phyloP scores from a whole-genome alignment of 345 rosid species.

The Rhizophora mangle region DNA sequence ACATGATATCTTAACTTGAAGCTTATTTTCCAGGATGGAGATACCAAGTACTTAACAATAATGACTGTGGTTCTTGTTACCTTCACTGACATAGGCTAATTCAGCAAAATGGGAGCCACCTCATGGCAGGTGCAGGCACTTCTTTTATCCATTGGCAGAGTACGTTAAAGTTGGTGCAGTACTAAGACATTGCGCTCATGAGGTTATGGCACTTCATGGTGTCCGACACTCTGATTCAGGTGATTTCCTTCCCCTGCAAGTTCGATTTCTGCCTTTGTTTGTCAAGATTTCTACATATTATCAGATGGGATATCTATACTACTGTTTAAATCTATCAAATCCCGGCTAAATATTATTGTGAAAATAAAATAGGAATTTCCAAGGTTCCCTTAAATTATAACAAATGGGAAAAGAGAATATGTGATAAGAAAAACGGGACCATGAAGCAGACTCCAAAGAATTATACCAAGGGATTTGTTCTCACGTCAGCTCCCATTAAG shows the following conservation, averaged over 20 bases:
- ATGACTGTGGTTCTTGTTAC: conserved; percentile 9
- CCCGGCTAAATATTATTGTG: conserved; percentile 7
- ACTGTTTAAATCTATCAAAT: conserved; percentile 15
- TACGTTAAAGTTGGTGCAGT: conserved; percentile 68
- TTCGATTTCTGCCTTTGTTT: not conserved
- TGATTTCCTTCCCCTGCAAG: conserved; percentile 11
- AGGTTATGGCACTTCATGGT: conserved; percentile 74
- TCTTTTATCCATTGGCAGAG: conserved; percentile 68
- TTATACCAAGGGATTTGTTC: conserved; percentile 23
- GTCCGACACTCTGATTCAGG: conserved; percentile 58
- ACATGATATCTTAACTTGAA: not conserved
- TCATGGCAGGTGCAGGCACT: conserved; percentile 59
- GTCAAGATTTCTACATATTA: not conserved
- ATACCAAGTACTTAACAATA: not conserved
- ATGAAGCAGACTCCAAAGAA: conserved; percentile 5
- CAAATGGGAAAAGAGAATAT: conserved; percentile 11
- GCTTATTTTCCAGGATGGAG: not conserved
- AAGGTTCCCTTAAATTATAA: conserved; percentile 6
- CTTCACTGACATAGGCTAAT: conserved; percentile 33
- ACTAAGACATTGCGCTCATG: conserved; percentile 54
- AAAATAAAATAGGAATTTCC: conserved; percentile 14
- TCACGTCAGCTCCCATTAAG: conserved; percentile 15
- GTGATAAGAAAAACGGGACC: not conserved
- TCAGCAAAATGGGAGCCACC: conserved; percentile 79
- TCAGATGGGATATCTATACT: conserved; percentile 8